Base-by-base conservation (phyloP, 1,139 yeast species). In the Debaryomyces subglobosus region DNA sequence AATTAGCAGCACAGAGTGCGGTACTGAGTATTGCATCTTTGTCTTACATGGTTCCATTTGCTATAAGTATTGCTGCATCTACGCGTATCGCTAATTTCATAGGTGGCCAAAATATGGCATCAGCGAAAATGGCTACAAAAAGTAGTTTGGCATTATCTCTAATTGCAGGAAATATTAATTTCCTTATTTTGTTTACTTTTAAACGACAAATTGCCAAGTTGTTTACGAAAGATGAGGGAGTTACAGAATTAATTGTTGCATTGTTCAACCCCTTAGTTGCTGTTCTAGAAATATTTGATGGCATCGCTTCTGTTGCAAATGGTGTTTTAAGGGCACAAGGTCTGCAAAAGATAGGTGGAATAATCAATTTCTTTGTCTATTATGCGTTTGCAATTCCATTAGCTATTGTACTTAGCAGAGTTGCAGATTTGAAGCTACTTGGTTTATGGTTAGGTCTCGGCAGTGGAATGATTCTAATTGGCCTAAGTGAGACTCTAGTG, bases 401-500 rank as follows among this genome's bases (percentile, higher is more conserved):
- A 24, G 91, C 92, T 0, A 65, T 88, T 49, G 60, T 77, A 2
- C 71, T 90, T 36, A 85, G 91, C 34, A 85, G 85, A 62, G 63
- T 70, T 29, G 67, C 71, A 7, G 79, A 79, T 42, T 65, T 79
- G 65, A 74, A 79, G 48, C 71, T 91, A 9, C 63, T 69, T 24
- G 98, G 98, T 0, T 71, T 94, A 47, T 94, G 99, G 99, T 58
- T 84, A n/a, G 97, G 97, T 6, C 81, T 90, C 49, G 89, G 94
- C 1, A 64, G 81, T 38, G 97, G 96, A 0, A 78, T 91, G 78
- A 63, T 84, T 33, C 56, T 83, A 30, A 90, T 94, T 52, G 91
- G 91, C 1, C 45, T 78, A 0, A 72, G 79, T 18, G 96, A 92
- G 58, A 67, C 72, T 1, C 21, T 59, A 0, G 70, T 74, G 10